A percentile compares a stretch with the other conserved stretches of the same genome.
Conservation (phyloP, 169 alveolate genomes). For the Plasmodium billcollinsi region DNA sequence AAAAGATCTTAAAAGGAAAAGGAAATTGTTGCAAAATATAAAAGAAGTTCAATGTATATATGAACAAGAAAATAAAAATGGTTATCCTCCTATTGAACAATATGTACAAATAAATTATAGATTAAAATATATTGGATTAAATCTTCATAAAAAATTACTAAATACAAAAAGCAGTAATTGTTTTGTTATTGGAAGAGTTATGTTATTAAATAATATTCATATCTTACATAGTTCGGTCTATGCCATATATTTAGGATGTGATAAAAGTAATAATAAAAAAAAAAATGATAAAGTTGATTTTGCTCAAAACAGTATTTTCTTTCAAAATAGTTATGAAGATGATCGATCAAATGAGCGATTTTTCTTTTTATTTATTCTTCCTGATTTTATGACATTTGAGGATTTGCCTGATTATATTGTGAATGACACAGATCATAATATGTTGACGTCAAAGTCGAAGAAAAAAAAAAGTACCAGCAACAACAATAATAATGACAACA, state of each 20-base stretch:
- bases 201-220: slow-evolving; percentile 44
- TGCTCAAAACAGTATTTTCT: slow-evolving; percentile 60
- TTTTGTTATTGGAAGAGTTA: slow-evolving; percentile 75
- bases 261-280: slow-evolving; percentile 52
- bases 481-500: background rate
- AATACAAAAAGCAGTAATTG: slow-evolving; percentile 59
- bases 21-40: slow-evolving; percentile 64
- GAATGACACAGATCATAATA: background rate
- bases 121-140: slow-evolving; percentile 65
- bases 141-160: slow-evolving; percentile 59
- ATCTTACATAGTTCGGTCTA: slow-evolving; percentile 63
- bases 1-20: slow-evolving; percentile 79
- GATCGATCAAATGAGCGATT: slow-evolving; percentile 36
- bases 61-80: slow-evolving; percentile 18
- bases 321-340: slow-evolving; percentile 33
- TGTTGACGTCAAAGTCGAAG: no score
- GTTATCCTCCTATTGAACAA: slow-evolving; percentile 53
- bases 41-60: slow-evolving; percentile 76
- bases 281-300: slow-evolving; percentile 49
- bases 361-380: slow-evolving; percentile 54
- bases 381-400: slow-evolving; percentile 58
- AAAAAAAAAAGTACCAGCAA: background rate
- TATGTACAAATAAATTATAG: slow-evolving; percentile 73
- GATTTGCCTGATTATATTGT: slow-evolving; percentile 8
- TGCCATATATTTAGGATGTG: slow-evolving; percentile 69